Percentiles rank a stretch among this genome's conserved stretches.
Conservation (phyloP, 176 grass and related monocot species). For the Typha latifolia region DNA sequence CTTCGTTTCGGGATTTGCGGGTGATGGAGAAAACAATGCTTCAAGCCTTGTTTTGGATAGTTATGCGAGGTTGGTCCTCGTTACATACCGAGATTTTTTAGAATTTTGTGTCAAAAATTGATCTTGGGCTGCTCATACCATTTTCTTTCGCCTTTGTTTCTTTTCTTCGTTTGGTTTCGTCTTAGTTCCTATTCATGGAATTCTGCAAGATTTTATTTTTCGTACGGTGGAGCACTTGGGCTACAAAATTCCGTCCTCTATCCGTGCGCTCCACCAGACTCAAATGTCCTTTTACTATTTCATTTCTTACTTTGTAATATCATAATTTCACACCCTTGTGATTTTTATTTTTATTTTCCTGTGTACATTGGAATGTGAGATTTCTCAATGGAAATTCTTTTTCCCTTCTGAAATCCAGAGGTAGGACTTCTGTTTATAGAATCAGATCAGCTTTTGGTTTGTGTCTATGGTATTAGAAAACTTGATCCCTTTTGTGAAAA, state of each 20-base stretch:
- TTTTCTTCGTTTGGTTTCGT: neutral
- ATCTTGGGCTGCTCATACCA: neutral
- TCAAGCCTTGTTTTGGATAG: too few relatives aligned
- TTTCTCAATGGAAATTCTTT: neutral
- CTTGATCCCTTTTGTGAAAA: constrained; percentile 1
- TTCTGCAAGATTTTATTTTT: neutral
- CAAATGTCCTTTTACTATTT: constrained; percentile 4
- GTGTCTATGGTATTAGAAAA: neutral
- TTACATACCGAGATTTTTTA: neutral
- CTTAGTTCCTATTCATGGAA: neutral
- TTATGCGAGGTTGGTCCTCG: neutral
- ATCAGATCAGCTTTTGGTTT: constrained; percentile 1
- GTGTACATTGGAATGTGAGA: neutral
- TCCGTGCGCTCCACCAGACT: neutral
- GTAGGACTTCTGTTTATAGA: neutral
- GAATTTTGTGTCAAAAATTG: neutral
- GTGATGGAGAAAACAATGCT: too few relatives aligned
- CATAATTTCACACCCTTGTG: neutral
- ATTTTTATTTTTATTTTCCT: too few relatives aligned
- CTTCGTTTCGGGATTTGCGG: neutral
- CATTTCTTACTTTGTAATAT: neutral
- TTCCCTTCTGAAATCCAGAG: neutral
- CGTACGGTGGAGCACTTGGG: neutral
- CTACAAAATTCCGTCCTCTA: neutral
- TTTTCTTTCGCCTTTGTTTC: neutral